Evolutionary conservation across 345 rosid species (phyloP), one percentile per base, ranked within the genome.

Genomic region (Rhodamnia argentea): DNA sequence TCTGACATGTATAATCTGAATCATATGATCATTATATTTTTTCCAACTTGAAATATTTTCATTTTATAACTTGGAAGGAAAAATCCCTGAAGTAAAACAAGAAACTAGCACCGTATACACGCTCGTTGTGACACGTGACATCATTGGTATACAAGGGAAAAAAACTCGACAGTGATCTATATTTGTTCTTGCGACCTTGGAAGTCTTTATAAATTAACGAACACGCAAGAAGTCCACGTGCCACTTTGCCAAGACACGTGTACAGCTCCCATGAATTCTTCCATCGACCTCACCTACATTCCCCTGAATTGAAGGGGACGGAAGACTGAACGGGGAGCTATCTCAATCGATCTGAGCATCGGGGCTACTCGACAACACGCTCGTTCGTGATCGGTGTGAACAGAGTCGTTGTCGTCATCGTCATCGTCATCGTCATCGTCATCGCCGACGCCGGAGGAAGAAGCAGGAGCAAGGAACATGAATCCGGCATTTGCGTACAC

Each of bases 401-500:
- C 56, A 52, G 60, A 22, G 29, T 20, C 44, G 44, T 5, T 60
- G 84, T 3, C 84, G 1, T 15, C 23, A 5, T 3, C 2, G 32
- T 15, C 70, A 16, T 0, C 13, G 12, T 5, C 5, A 5, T 40
- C 42, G 5, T 5, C 5, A 5, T 40, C 42, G 42, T 2, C 84
- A 0, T 26, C 22, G 10, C 16, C 4, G 29, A 6, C 75, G 40
- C 0, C 7, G 13, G 7, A 13, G 23, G 60, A 9, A 82, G 59
- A 70, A 13, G 40, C 50, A 52, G 87, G 58, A 76, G 83, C 29
- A n/a, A 6, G 57, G 91, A 86, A 87, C 88, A 86, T 83, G 26
- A 50, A 32, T 53, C 98, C 98, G 24, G 86, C 88, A 62, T 92
- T 92, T 83, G 98, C 93, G 29, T 97, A 94, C 89, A 88, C 93